Base-by-base conservation (phyloP, 192 early-diverging fungal genomes). In the Haplosporangium gracile region DNA sequence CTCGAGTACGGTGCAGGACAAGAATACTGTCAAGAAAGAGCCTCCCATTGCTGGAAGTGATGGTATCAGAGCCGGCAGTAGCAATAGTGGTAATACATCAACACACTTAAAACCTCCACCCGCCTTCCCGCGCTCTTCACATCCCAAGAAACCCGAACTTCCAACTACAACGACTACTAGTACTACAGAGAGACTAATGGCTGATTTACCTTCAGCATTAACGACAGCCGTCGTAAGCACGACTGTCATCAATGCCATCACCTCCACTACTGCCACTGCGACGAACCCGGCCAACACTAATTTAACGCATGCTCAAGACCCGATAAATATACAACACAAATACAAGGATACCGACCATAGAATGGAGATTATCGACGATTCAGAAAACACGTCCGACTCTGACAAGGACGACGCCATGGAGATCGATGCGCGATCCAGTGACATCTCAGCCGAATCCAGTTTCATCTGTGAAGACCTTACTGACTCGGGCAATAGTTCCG, bases 391-490 rank as follows among this genome's bases (percentile, higher is more conserved):
- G 13, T 84, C 82, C 34, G 73, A 84, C 32, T 84, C 82, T 34
- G 82, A 78, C n/a, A 29, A n/a, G 51, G 74, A 84, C 16, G 38
- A 77, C 24, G 42, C 51, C 24, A 18, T 29, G 68, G 20, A 70
- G 4, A 18, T 7, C 69, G 38, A 24, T 3, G 22, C 71, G 0
- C 40, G 26, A 72, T 24, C 34, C 2, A 80, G 82, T 29, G 78
- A 86, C 22, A 51, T 86, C 11, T 86, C 84, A 18, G 72, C 26
- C 5, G 84, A 86, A 43, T 86, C 84, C 26, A 81, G 79, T n/a
- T 32, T 81, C 47, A 68, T 86, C 26, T 80, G 79, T 26, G 60
- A 51, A 15, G 84, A 86, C 7, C 72, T 86, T 34, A 81, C 84
- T 3, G 84, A 86, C 20, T 47, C 77, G 3, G 79, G 81, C 9